Evolutionary conservation across 164 flowering plant species (phyloP).

Genomic region (Berberis vulgaris): DNA sequence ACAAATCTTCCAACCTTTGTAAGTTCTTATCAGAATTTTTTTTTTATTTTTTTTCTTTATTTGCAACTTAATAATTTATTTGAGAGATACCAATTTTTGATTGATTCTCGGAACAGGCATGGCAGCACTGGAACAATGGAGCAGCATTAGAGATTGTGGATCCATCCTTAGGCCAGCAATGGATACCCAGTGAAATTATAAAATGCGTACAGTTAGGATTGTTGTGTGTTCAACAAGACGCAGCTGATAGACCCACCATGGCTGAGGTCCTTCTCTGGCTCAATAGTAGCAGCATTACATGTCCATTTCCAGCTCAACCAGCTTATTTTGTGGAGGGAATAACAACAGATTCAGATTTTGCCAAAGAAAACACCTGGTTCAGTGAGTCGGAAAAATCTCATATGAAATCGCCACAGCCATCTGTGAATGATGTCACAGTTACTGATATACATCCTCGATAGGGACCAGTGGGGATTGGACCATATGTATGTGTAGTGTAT

Average conservation of each 20-base stretch:
- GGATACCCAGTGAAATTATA: conserved; percentile 9
- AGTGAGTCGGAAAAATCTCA: too few relatives aligned
- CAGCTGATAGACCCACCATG: conserved; percentile 21
- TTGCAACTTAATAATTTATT: too few relatives aligned
- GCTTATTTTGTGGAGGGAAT: conserved; percentile 9
- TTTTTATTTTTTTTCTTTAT: too few relatives aligned
- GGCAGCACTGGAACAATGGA: conserved; percentile 14
- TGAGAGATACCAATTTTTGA: too few relatives aligned
- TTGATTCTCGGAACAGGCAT: conserved; percentile 4
- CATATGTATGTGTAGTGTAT: too few relatives aligned
- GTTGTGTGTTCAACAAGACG: conserved; percentile 21
- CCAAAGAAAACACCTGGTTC: too few relatives aligned
- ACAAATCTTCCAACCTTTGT: neutral
- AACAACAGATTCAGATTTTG: too few relatives aligned
- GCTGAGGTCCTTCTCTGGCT: conserved; percentile 17
- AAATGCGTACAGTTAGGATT: conserved; percentile 26
- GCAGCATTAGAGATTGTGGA: conserved; percentile 14
- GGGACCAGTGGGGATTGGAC: too few relatives aligned
- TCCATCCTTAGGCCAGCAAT: neutral
- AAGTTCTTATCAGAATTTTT: neutral
- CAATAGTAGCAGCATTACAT: conserved; percentile 8
- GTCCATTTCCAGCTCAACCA: conserved; percentile 14
- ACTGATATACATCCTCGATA: too few relatives aligned
- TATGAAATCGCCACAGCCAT: too few relatives aligned
- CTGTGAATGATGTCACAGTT: too few relatives aligned